Base-by-base conservation (phyloP, 768 basidiomycete genomes). In the Gyrodon lividus region DNA sequence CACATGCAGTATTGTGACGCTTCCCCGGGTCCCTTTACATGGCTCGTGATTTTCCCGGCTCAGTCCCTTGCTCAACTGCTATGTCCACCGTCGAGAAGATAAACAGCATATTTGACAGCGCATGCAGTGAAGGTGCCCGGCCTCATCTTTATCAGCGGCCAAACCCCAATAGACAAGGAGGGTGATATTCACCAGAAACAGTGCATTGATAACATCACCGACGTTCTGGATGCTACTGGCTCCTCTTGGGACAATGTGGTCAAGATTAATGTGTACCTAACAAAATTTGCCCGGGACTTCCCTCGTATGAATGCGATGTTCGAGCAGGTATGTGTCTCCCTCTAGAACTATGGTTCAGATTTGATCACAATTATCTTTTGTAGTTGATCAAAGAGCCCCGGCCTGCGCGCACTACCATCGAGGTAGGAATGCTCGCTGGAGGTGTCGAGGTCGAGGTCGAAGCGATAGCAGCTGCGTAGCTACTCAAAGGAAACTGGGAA, bases 381-480 rank as follows among this genome's bases (percentile, higher is more conserved):
- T 33, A 78, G 78, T 55, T 77, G 10, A 58, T 80, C 23, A 78
- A 78, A 0, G 65, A 59, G 20, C 78, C 77, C 5, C 88, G 87
- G 71, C 87, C 87, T 7, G 81, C 86, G 1, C 70, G 86, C 49
- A 86, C 85, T 12, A 84, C 83, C 63, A 86, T 89, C 55, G 84
- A 87, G 70, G 82, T 80, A 9, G 83, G 77, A 7, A 77, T 77
- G 52, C 72, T 88, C 33, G 86, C 86, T 1, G 75, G 75, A 31
- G 31, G 35, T 17, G 17, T 37, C 17, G 35, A 37, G 6, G 17
- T 37, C 6, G 35, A 37, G 35, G 35, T 37, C 17, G 35, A 37
- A n/a, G 35, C 35, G 6, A 37, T 37, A n/a, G 35, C 35, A 37
- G 35, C 35, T 37, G 17, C 12, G 10, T 37, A 37, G 12, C 1